Conservation (phyloP, 2,329 filamentous ascomycete genomes). For the Macroventuria anomochaeta region DNA sequence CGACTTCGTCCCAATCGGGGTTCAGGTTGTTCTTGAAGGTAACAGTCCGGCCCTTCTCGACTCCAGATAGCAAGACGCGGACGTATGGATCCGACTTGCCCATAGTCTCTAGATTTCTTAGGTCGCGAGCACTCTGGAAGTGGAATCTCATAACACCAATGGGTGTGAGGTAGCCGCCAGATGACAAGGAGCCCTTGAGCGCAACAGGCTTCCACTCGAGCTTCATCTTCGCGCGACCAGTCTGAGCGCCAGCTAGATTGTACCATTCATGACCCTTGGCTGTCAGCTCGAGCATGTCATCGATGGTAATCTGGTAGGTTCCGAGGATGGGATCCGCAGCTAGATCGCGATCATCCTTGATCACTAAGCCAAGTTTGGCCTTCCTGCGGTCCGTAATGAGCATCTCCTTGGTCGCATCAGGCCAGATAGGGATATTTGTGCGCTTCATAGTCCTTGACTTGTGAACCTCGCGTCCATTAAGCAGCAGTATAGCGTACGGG, state of each 20-base stretch:
- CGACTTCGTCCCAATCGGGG: slow-evolving; percentile 92
- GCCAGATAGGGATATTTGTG: slow-evolving; percentile 97
- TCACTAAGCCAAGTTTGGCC: slow-evolving; percentile 86
- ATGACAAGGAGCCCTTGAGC: slow-evolving; percentile 76
- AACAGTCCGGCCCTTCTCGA: slow-evolving; percentile 90
- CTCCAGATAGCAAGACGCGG: slow-evolving; percentile 84
- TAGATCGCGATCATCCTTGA: slow-evolving; percentile 95
- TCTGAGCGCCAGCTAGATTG: slow-evolving; percentile 79
- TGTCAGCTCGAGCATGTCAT: slow-evolving; percentile 90
- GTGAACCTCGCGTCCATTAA: slow-evolving; percentile 92
- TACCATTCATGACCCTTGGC: slow-evolving; percentile 97
- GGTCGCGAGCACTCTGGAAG: slow-evolving; percentile 79
- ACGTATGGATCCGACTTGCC: slow-evolving; percentile 97
- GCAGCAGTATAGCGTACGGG: slow-evolving; percentile 84
- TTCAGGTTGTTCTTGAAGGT: slow-evolving; percentile 96
- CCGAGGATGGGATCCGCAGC: slow-evolving; percentile 82
- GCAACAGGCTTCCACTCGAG: slow-evolving; percentile 96
- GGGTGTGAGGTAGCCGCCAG: slow-evolving; percentile 88
- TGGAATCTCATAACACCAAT: slow-evolving; percentile 96
- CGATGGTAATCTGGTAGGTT: slow-evolving; percentile 92
- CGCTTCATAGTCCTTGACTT: slow-evolving; percentile 91
- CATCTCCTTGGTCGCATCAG: slow-evolving; percentile 90
- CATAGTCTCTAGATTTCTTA: slow-evolving; percentile 92
- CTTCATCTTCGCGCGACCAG: slow-evolving; percentile 86
- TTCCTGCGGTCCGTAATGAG: slow-evolving; percentile 92